Base-by-base conservation (phyloP, 2,329 filamentous ascomycete genomes). In the Trichoderma gracile region DNA sequence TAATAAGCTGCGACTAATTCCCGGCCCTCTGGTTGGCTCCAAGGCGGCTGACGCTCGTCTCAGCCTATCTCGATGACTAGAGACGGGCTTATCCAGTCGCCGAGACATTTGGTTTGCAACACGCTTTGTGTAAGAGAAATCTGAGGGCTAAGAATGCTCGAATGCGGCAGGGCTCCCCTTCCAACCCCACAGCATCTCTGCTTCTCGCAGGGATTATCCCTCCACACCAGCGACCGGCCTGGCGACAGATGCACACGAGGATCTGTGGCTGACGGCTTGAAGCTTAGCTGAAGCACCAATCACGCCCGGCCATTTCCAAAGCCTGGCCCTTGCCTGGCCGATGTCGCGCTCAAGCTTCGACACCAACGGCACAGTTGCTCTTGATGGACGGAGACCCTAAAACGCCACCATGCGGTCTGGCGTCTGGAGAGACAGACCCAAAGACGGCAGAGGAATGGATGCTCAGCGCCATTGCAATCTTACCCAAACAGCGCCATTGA, bases 61-160 rank as follows among this genome's bases (percentile, higher is more conserved):
- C 52, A 50, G 64, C 68, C 67, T 69, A 53, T 66, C 68, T 68
- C 67, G 69, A 69, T 57, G 53, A 52, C 55, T 38, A 49, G 63
- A 40, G 23, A 10, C 63, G 45, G 71, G 66, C 69, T 67, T 71
- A 69, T 67, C 68, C 70, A 67, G 67, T 68, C 64, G 66, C 47
- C 61, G 61, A 67, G 68, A 69, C 45, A 68, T 70, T 63, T 68
- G 70, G 70, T 73, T 75, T 74, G 74, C 73, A 73, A 74, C 71
- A 72, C 71, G 68, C 67, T 66, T 73, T 75, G 72, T 75, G 74
- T 75, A 75, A 77, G 72, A 76, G 74, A 76, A 76, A 75, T 71
- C 68, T 61, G 73, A 69, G 74, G 69, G 57, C 58, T 57, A 42
- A 55, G 49, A 43, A 56, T 55, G 53, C 63, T 60, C 64, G 60